Base-by-base conservation (phyloP, 169 alveolate genomes). In the Babesia sp. region DNA sequence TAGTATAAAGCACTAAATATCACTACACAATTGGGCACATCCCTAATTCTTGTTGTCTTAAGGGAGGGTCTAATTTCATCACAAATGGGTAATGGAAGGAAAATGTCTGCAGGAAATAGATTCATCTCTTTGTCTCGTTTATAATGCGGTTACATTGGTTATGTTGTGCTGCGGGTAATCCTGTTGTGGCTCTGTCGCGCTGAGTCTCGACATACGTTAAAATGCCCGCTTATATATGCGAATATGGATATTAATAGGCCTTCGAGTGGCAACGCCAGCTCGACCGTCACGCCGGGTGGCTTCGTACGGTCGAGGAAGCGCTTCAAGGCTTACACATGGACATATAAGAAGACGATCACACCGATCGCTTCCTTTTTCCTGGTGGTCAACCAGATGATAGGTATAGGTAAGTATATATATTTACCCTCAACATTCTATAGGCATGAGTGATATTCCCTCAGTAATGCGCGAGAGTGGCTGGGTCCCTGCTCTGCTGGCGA, bases 311-410 rank as follows among this genome's bases (percentile, higher is more conserved):
- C 76, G 34, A 9, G 93, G 28, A 84, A 84, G 69, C 80, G 93
- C 55, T 88, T 88, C 76, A 84, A 87, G 59, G 90, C 90, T 33
- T 84, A 84, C 72, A 88, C 93, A 53, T 88, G 93, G 93, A 82
- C 85, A 51, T 88, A 88, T 64, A 80, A 85, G 67, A 88, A 88
- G 69, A 88, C 91, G 20, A 88, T 88, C 58, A 74, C 91, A 39
- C 91, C 93, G 3, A 81, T 80, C 46, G 90, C 91, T 29, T 88
- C 93, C 5, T 88, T 88, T 42, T 70, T 88, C 36, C 83, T 84
- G 60, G 41, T 88, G 36, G 90, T 88, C 53, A 88, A 81, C 74
- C 91, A 88, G 61, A 83, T 81, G 55, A 71, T 88, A 42, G 93
- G 93, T 28, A 80, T 83, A 46, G 90, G 93, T 88, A 74, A 11